Conservation (phyloP, 2,329 filamentous ascomycete genomes). For the Cordyceps cicadae region DNA sequence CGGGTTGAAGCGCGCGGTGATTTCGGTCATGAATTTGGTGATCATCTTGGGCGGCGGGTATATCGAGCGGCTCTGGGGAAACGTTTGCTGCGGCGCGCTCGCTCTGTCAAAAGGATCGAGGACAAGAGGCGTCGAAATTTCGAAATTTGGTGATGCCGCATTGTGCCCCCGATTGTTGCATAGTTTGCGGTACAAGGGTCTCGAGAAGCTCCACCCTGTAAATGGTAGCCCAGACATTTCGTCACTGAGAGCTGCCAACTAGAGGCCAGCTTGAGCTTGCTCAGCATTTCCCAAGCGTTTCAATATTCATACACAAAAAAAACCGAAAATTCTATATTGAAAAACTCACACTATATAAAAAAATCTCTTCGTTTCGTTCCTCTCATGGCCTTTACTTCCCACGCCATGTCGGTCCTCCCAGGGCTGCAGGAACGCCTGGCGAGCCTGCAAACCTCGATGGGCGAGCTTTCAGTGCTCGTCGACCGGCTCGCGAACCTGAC, state of each 20-base stretch:
- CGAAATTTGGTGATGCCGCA: background rate
- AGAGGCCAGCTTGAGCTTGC: background rate
- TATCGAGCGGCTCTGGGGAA: background rate
- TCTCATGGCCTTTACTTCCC: background rate
- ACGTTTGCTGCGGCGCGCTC: too few relatives aligned
- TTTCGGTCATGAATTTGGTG: slow-evolving; percentile 76
- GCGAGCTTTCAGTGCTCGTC: slow-evolving; percentile 51
- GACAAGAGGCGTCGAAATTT: background rate
- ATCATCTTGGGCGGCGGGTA: slow-evolving; percentile 51
- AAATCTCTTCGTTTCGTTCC: background rate
- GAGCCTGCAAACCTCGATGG: slow-evolving; percentile 52
- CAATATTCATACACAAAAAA: background rate
- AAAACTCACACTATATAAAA: too few relatives aligned
- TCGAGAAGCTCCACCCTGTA: background rate
- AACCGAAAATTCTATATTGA: background rate
- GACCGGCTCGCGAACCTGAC: slow-evolving; percentile 48
- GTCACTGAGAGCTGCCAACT: slow-evolving; percentile 8
- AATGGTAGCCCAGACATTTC: background rate
- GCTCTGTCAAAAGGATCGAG: too few relatives aligned
- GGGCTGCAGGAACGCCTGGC: slow-evolving; percentile 52
- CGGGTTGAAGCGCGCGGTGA: slow-evolving; percentile 84
- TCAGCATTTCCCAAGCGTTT: background rate
- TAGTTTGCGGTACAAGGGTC: slow-evolving; percentile 5
- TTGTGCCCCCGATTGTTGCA: slow-evolving; percentile 7
- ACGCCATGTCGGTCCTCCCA: slow-evolving; percentile 44